Percentiles rank a stretch among this genome's conserved stretches.
phyloP scores from a whole-genome alignment of 176 grass and related monocot species.

The maize (Zea mays) region DNA sequence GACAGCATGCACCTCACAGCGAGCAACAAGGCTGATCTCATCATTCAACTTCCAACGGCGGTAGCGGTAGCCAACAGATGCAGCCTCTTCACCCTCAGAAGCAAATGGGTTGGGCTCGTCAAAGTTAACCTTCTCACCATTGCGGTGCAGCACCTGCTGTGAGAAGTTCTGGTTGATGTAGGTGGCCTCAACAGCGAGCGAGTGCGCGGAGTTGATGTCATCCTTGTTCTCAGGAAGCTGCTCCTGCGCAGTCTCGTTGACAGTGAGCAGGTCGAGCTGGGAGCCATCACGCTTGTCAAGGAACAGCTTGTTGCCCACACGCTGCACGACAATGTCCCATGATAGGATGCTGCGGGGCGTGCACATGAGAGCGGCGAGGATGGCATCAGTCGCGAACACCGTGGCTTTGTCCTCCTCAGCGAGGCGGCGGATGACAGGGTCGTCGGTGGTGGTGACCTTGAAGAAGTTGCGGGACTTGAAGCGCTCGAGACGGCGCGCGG shows the following conservation, averaged over 20 bases:
- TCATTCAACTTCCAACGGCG: constrained; percentile 78
- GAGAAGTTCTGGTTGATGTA: constrained; percentile 95
- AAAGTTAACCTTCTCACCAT: constrained; percentile 74
- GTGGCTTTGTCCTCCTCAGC: constrained; percentile 80
- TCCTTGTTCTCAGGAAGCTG: constrained; percentile 76
- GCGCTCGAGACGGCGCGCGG: constrained; percentile 66
- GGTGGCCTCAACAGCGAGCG: constrained; percentile 70
- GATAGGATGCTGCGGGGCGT: constrained; percentile 67
- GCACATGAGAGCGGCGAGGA: constrained; percentile 75
- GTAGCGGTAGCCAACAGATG: constrained; percentile 74
- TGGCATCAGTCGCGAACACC: constrained; percentile 73
- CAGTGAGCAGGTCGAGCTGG: constrained; percentile 73
- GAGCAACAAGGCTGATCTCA: constrained; percentile 63
- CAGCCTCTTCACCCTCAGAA: constrained; percentile 60
- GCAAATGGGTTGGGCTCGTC: constrained; percentile 86
- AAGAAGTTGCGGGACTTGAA: constrained; percentile 79
- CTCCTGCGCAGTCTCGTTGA: constrained; percentile 82
- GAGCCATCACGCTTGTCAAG: constrained; percentile 84
- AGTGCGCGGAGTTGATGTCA: constrained; percentile 74
- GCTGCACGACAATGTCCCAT: constrained; percentile 84
- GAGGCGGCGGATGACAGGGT: constrained; percentile 78
- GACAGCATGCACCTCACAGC: constrained; percentile 73
- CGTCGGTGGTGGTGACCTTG: constrained; percentile 81
- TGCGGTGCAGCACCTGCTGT: constrained; percentile 61
- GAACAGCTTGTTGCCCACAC: constrained; percentile 88